These are phyloP conservation scores for Puccinia novopanici DNA, from an alignment of 1,284 basidiomycete species.

Conservation along the genomic window DNA sequence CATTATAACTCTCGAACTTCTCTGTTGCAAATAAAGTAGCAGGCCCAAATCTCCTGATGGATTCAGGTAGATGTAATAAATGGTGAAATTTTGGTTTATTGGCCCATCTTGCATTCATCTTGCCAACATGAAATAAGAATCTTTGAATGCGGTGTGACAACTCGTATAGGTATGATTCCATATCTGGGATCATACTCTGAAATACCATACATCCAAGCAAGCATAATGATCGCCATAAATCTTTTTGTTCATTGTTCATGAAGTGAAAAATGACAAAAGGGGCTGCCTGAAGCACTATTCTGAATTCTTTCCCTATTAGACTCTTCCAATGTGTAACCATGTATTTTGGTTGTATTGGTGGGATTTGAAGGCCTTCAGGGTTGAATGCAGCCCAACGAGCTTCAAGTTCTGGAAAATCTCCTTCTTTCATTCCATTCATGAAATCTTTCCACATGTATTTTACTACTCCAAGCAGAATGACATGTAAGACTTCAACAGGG, in stretches of 20 bases:
- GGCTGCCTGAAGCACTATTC: not conserved
- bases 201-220: too few species aligned
- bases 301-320: not conserved
- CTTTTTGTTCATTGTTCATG: not conserved
- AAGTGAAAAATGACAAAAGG: not conserved
- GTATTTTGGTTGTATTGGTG: not conserved
- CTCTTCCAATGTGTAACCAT: not conserved
- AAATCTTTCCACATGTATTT: not conserved
- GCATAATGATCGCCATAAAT: not conserved
- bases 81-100: constrained; percentile 61
- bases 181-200: too few species aligned
- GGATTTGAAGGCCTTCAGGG: not conserved
- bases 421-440: not conserved
- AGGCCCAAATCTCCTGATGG: constrained; percentile 44
- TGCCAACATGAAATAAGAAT: too few species aligned
- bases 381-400: not conserved
- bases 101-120: constrained; percentile 56
- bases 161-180: too few species aligned
- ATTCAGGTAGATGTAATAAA: constrained; percentile 53
- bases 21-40: not conserved
- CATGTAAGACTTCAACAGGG: constrained; percentile 61
- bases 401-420: not conserved
- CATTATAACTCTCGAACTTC: too few species aligned
- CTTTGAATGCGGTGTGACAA: too few species aligned
- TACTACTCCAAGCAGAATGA: not conserved